Base-by-base conservation (phyloP, 257 asterid species). In the Mentha longifolia region DNA sequence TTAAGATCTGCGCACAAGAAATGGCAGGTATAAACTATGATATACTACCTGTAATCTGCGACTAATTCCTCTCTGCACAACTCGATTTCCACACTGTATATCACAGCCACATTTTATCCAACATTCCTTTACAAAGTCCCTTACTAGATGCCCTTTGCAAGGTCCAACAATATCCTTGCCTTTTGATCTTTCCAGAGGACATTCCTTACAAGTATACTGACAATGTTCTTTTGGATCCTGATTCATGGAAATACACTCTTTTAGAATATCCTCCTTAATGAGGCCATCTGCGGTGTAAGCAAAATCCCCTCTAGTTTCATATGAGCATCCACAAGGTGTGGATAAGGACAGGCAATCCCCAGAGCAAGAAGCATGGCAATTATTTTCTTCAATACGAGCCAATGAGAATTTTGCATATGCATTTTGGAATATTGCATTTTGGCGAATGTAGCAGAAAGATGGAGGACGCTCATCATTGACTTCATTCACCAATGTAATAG, bases 71-170 rank as follows among this genome's bases (percentile, higher is more conserved):
- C 97, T 82, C 79, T 95, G 99, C 31, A 95, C 99, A 55, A 92
- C 95, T 68, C 99, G 93, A 76, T 92, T 95, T 75, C 99, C 99
- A 72, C 99, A 95, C 35, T 75, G 87, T 61, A 79, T 85, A 72
- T 75, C 60, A 77, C 99, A 95, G 52, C 99, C 99, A 77, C 99
- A 95, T 77, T 90, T 92, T 79, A 75, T 85, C 99, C 98, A 95
- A 69, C 99, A 95, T 78, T 95, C 99, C 76, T 90, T 92, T 57
- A 95, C 84, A 78, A 95, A 92, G 70, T 72, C 88, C 76, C 97
- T 83, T 56, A 84, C 84, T 57, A 95, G 72, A 88, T 95, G 99
- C 65, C 99, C 99, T 82, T 86, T 88, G 91, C 99, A 95, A 28
- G 91, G 85, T 67, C 87, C 96, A 49, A 77, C 64, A 35, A 72